Conservation (phyloP, 179 eudicot genomes). For the Actinidia arguta region DNA sequence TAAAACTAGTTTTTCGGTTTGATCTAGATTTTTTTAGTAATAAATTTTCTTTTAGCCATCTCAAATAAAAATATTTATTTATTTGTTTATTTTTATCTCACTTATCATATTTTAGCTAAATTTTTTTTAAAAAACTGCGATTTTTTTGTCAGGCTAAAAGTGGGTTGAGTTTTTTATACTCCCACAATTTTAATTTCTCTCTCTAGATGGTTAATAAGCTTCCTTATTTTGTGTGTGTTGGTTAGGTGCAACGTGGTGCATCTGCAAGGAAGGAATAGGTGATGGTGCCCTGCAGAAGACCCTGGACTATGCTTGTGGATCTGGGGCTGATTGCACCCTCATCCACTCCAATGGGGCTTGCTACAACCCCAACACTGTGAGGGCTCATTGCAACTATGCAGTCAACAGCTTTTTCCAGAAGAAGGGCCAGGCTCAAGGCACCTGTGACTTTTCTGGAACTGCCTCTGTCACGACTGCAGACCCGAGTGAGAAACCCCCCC, state of each 20-base stretch:
- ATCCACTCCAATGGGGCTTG: constrained; percentile 61
- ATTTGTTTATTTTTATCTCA: not conserved
- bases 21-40: too few relatives aligned
- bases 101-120: not conserved
- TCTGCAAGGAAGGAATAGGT: constrained; percentile 66
- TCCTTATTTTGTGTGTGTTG: too few relatives aligned
- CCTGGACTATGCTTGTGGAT: constrained; percentile 87
- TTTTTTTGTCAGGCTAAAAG: not conserved
- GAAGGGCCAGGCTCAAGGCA: constrained; percentile 56
- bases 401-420: constrained; percentile 84
- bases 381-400: constrained; percentile 79
- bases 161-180: not conserved
- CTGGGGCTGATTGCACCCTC: constrained; percentile 81
- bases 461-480: constrained; percentile 51
- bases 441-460: constrained; percentile 77
- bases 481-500: constrained; percentile 52
- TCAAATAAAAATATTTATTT: too few relatives aligned
- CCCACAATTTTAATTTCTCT: not conserved
- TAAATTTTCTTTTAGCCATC: too few relatives aligned
- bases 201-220: not conserved
- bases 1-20: too few relatives aligned
- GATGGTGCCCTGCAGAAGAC: constrained; percentile 62
- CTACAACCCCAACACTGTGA: constrained; percentile 67
- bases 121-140: not conserved
- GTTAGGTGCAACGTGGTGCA: constrained; percentile 74